Evolutionary conservation across 345 rosid genomes (phyloP).

Genomic region (Ceriops decandra): DNA sequence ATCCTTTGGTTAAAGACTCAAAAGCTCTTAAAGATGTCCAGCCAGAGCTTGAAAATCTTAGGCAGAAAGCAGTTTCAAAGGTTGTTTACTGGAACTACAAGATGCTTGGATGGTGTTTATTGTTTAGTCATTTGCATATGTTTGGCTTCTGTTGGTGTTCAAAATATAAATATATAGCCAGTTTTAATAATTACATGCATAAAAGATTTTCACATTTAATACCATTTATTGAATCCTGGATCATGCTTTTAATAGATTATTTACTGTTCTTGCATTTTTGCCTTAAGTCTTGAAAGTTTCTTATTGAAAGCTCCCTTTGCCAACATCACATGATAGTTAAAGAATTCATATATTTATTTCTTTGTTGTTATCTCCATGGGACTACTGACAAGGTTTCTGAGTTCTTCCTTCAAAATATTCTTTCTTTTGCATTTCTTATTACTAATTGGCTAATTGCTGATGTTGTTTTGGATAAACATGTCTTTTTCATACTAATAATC

Average conservation of each 20-base stretch:
- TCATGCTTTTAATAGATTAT: too few relatives aligned
- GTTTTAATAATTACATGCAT: too few relatives aligned
- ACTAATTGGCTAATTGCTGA: neutral
- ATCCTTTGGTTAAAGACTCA: slow-evolving; percentile 69
- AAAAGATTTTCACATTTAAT: too few relatives aligned
- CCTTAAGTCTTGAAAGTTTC: too few relatives aligned
- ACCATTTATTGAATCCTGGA: too few relatives aligned
- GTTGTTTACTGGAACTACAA: slow-evolving; percentile 31
- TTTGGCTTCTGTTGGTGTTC: neutral
- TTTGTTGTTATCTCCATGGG: neutral
- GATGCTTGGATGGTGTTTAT: slow-evolving; percentile 6
- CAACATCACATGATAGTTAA: too few relatives aligned
- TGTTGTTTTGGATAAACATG: neutral
- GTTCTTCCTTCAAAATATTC: neutral
- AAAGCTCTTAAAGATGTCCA: slow-evolving; percentile 94
- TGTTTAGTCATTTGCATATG: neutral
- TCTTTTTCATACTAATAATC: too few relatives aligned
- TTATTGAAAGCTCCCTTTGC: too few relatives aligned
- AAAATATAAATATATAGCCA: neutral
- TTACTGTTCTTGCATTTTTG: too few relatives aligned
- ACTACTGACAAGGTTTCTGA: neutral
- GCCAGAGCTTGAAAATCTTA: slow-evolving; percentile 94
- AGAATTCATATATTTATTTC: too few relatives aligned
- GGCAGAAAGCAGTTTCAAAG: slow-evolving; percentile 96
- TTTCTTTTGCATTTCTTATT: neutral